phyloP scores from a whole-genome alignment of 306 rosid genomes.

The Cicer judaicum region DNA sequence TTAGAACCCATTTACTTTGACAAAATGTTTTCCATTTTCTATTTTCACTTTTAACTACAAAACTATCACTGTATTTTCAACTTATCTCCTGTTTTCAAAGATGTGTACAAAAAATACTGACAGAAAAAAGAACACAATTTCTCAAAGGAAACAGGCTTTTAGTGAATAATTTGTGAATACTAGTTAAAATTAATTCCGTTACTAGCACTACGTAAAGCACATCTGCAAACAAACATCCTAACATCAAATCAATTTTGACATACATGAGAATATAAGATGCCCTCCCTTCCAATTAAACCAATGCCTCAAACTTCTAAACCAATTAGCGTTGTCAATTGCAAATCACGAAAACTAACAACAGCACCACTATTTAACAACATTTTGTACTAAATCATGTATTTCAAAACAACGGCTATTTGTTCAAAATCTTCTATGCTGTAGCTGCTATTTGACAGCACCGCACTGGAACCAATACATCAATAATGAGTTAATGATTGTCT shows the following conservation, averaged over 20 bases:
- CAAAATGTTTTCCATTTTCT: neutral
- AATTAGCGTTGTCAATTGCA: neutral
- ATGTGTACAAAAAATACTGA: neutral
- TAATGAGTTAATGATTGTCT: neutral
- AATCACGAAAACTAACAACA: neutral
- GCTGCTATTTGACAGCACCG: neutral
- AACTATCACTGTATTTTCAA: neutral
- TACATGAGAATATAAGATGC: neutral
- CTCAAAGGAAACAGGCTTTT: neutral
- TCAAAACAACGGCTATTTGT: neutral
- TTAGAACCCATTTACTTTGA: neutral
- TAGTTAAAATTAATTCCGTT: neutral
- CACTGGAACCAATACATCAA: neutral
- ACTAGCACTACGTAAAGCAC: neutral
- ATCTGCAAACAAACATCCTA: neutral
- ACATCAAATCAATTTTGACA: neutral
- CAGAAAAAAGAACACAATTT: neutral
- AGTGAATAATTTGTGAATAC: neutral
- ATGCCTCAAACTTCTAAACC: constrained; percentile 1
- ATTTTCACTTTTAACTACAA: neutral
- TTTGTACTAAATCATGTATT: neutral
- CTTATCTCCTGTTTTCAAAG: neutral
- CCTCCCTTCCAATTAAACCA: neutral
- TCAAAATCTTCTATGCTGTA: neutral
- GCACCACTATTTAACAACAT: neutral